Base-by-base conservation (phyloP, 805 yeast species). In the Spathaspora passalidarum region DNA sequence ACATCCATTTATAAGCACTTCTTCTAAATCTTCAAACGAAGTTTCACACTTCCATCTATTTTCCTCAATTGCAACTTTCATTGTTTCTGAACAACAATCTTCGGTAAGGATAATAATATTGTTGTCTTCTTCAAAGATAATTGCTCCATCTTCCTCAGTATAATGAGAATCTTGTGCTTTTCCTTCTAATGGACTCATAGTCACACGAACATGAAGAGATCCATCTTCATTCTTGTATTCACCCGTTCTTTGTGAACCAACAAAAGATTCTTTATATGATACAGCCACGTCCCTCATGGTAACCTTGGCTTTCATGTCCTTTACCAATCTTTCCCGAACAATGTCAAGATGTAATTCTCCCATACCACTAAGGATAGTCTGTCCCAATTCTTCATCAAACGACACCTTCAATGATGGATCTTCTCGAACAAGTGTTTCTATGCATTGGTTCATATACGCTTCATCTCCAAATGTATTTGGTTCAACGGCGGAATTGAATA, bases 291-390 rank as follows among this genome's bases (percentile, higher is more conserved):
- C 83, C 39, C 97, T 90, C 34, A 89, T 75, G 25, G 82, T 83
- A 1, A 88, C 86, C 46, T 84, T 81, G 2, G 96, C 96, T 61
- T 85, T 84, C 76, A 90, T 74, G 47, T 89, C 96, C 37, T 78
- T 79, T n/a, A 88, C 66, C 36, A 90, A 73, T 45, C 97, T 73
- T 56, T 88, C 94, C 40, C 75, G 76, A 1, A 94, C 86, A 53
- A 94, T 90, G 54, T 94, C 98, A 42, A 94, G 73, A 66, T 94
- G 99, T 40, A 94, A 73, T 59, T 94, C 98, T 35, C 99, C 99
- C 98, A 92, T 92, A 25, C 99, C 99, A 16, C 96, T 83, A 23
- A 94, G 65, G 21, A 91, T 78, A 2, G 91, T 83, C 66, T 94
- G 97, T 5, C 94, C 96, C 46, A 88, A 73, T 54, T 92, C 98